Evolutionary conservation across 169 alveolate genomes (phyloP).

Genomic region (Prorocentrum cordatum): DNA sequence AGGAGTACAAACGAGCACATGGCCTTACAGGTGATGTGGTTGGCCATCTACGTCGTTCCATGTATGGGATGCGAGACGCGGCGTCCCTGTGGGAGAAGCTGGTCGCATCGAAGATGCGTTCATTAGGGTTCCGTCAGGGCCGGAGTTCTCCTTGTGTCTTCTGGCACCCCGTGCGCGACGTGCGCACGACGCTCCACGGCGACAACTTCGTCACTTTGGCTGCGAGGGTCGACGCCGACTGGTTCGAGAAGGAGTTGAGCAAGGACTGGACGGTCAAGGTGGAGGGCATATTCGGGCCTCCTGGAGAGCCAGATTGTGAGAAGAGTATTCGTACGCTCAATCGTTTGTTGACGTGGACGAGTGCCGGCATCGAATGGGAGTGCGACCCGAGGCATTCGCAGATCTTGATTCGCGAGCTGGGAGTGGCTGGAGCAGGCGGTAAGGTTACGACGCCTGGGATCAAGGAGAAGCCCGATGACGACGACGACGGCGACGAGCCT

Average conservation of each 20-base stretch:
- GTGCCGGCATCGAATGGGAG: not conserved
- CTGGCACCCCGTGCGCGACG: not conserved
- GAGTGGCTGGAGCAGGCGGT: not conserved
- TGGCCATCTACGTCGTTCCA: not conserved
- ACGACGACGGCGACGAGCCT: not conserved
- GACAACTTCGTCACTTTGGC: too few relatives aligned
- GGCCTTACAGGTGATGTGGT: not conserved
- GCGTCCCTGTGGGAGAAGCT: not conserved
- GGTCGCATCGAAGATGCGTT: not conserved
- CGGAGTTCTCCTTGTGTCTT: not conserved
- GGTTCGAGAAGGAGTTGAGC: not conserved
- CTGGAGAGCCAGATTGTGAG: not conserved
- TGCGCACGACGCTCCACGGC: not conserved
- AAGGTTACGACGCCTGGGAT: not conserved
- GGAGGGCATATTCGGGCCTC: not conserved
- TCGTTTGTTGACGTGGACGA: not conserved
- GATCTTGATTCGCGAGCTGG: not conserved
- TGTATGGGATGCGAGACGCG: not conserved
- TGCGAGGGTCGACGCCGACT: not conserved
- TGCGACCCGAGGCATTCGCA: not conserved
- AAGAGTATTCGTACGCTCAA: not conserved
- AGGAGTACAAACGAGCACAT: not conserved
- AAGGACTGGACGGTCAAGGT: not conserved
- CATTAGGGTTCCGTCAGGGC: not conserved
- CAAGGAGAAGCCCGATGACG: not conserved